Evolutionary conservation across 208 protist genomes (phyloP), one percentile per base, ranked within the genome.

Genomic region (Acanthamoeba polyphaga): DNA sequence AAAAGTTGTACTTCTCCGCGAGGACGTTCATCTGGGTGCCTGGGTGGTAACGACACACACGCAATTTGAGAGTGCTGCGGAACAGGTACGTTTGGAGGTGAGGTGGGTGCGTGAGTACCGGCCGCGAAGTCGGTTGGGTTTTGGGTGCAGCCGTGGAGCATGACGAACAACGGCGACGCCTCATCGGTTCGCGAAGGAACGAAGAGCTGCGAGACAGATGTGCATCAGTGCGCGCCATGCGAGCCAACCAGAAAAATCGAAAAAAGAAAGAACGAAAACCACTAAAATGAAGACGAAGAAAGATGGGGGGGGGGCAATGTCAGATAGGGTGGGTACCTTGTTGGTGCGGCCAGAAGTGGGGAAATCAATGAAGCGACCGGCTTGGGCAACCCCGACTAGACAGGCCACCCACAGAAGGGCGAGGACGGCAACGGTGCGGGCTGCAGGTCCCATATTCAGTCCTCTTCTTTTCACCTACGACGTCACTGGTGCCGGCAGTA

Each of bases 101-200:
- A 22, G 6, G 32, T 91, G 43, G 60, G 5, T 66, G 60, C 24
- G 46, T 38, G 3, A 38, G 85, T 55, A 76, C 89, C 72, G 27
- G 43, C 29, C 7, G 89, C 64, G 53, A 94, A 94, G 89, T 94
- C 89, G 17, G 64, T 94, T 12, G 89, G 89, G 46, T 94, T 84
- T 51, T 94, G 89, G 8, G 89, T 94, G n/a, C 89, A 94, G 60
- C 89, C 89, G 3, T 94, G 89, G 32, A 94, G 72, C 89, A 94
- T 94, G 7, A 94, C 89, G 34, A 94, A 94, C 19, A 94, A 19
- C n/a, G 89, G 62, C n/a, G 89, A 32, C 12, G 89, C 34, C 13
- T 55, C 55, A 51, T 68, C 46, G 17, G 34, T 27, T 38, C 70
- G 46, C 29, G 89, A 94, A 46, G 89, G 89, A 29, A 94, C n/a